phyloP scores from a whole-genome alignment of 1,284 basidiomycete genomes.

The Puccinia hordei region DNA sequence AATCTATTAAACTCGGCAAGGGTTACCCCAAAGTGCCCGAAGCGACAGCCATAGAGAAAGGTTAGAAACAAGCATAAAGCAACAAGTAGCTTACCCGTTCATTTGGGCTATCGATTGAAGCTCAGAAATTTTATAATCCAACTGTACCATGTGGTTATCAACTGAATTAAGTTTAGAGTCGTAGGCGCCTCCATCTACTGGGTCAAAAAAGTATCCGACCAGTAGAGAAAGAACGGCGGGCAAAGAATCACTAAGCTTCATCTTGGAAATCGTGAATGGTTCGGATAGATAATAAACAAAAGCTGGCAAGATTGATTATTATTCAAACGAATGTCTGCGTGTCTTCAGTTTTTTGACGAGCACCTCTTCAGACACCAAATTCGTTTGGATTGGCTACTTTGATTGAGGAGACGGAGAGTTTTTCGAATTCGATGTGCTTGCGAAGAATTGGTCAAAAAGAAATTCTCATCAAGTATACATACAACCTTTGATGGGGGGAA shows the following conservation, averaged over 20 bases:
- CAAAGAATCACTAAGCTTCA: conserved; percentile 27
- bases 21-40: not conserved
- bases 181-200: conserved; percentile 23
- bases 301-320: conserved; percentile 5
- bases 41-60: conserved; percentile 4
- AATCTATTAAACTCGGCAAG: not conserved
- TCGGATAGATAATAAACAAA: conserved; percentile 18
- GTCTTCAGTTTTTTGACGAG: not conserved
- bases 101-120: conserved; percentile 2
- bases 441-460: not conserved
- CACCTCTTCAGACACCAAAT: not conserved
- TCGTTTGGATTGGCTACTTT: conserved; percentile 14
- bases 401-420: not conserved
- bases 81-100: not conserved
- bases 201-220: not conserved
- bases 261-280: not conserved
- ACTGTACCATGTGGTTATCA: conserved; percentile 4
- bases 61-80: not conserved
- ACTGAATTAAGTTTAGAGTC: conserved; percentile 18
- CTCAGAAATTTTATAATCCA: conserved; percentile 30
- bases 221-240: conserved; percentile 4
- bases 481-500: not conserved
- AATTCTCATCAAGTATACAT: conserved; percentile 7
- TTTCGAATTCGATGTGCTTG: conserved; percentile 6
- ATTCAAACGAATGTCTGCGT: conserved; percentile 6